These are phyloP conservation scores for Articulospora tetracladia DNA, from an alignment of 495 filamentous ascomycete genomes.

Conservation along the genomic window DNA sequence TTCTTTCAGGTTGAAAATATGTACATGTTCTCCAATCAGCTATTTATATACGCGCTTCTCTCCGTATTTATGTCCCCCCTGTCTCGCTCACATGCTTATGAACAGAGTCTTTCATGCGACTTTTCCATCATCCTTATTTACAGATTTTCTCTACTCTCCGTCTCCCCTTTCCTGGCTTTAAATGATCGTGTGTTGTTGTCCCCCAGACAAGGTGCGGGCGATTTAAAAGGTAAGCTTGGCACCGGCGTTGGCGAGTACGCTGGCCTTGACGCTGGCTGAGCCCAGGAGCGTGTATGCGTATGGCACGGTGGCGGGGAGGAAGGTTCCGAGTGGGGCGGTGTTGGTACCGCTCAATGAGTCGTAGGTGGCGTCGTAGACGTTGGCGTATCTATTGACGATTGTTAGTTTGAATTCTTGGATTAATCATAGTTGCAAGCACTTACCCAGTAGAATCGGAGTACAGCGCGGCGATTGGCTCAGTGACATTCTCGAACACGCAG, in stretches of 20 bases:
- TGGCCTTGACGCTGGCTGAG: constrained; percentile 35
- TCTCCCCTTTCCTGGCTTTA: too few relatives aligned
- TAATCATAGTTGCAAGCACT: neutral
- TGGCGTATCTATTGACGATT: neutral
- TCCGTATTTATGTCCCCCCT: too few relatives aligned
- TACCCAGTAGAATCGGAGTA: constrained; percentile 46
- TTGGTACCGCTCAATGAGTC: neutral
- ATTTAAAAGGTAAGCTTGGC: constrained; percentile 48
- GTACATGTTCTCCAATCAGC: too few relatives aligned
- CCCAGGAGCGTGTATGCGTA: constrained; percentile 49
- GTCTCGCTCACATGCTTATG: too few relatives aligned
- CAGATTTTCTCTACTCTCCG: too few relatives aligned
- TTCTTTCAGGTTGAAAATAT: too few relatives aligned
- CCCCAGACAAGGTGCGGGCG: too few relatives aligned
- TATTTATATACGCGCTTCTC: too few relatives aligned
- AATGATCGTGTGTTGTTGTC: too few relatives aligned
- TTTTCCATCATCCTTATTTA: too few relatives aligned
- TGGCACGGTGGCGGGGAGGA: constrained; percentile 31
- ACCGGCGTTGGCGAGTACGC: constrained; percentile 47
- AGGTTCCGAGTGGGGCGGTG: neutral
- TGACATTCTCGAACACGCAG: constrained; percentile 46
- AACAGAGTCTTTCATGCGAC: too few relatives aligned
- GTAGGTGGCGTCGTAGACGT: neutral
- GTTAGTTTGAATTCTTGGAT: neutral
- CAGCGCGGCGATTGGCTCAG: constrained; percentile 48